Conservation (phyloP, 169 alveolate genomes). For the Plasmodium vinckei region DNA sequence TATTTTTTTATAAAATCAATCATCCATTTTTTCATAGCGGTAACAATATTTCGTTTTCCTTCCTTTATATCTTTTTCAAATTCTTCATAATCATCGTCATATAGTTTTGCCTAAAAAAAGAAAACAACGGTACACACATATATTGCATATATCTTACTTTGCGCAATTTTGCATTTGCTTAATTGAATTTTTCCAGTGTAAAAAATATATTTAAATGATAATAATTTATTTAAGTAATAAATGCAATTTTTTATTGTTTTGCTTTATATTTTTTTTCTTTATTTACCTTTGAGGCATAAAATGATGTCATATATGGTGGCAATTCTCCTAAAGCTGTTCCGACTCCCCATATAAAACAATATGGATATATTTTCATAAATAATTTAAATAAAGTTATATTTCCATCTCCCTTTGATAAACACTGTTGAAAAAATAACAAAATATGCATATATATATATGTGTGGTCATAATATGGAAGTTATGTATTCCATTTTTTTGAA, state of each 20-base stretch:
- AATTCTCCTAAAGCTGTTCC: slow-evolving; percentile 97
- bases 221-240: no score
- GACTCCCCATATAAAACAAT: slow-evolving; percentile 94
- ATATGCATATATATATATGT: background rate
- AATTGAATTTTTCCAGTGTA: background rate
- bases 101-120: slow-evolving; percentile 26
- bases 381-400: slow-evolving; percentile 65
- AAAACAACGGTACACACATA: slow-evolving; percentile 6
- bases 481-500: background rate
- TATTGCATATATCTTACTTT: background rate
- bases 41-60: slow-evolving; percentile 77
- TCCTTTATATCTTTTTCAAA: slow-evolving; percentile 68
- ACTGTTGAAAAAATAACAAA: slow-evolving; percentile 12
- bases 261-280: background rate
- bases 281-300: slow-evolving; percentile 89
- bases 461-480: background rate
- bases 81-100: slow-evolving; percentile 71
- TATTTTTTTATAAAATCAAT: slow-evolving; percentile 85
- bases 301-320: slow-evolving; percentile 96
- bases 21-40: slow-evolving; percentile 84
- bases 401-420: slow-evolving; percentile 39
- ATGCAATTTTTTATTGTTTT: no score
- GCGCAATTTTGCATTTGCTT: background rate
- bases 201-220: no score
- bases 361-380: slow-evolving; percentile 77